Conservation (phyloP, 768 basidiomycete genomes). For the Mycena maculata region DNA sequence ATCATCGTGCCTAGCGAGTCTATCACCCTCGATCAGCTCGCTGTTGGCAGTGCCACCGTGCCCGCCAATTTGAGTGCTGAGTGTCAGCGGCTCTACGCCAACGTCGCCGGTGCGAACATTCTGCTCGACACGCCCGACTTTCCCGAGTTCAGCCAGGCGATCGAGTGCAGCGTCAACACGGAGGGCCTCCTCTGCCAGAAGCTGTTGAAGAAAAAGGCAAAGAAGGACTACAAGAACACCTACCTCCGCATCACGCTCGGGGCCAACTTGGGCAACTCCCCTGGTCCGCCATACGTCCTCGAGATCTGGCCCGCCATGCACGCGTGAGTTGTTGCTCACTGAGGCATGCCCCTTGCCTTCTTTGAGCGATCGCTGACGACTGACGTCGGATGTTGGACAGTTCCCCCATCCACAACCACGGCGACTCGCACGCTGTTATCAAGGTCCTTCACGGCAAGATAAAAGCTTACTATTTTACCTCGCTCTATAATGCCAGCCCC, state of each 20-base stretch:
- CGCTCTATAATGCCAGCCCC: not conserved
- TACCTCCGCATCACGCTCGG: slow-evolving; percentile 41
- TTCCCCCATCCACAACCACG: slow-evolving; percentile 41
- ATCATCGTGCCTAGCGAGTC: too few species aligned
- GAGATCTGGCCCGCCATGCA: slow-evolving; percentile 41
- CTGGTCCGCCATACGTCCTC: slow-evolving; percentile 38
- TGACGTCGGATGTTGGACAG: too few species aligned
- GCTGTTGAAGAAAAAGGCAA: slow-evolving; percentile 33
- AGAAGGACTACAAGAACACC: slow-evolving; percentile 31
- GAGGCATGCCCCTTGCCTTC: too few species aligned
- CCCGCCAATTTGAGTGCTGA: slow-evolving; percentile 35
- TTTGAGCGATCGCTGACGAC: too few species aligned
- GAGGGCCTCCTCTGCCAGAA: slow-evolving; percentile 30
- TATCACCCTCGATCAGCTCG: too few species aligned
- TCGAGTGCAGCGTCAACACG: slow-evolving; percentile 38
- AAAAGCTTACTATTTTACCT: not conserved
- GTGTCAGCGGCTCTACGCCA: slow-evolving; percentile 39
- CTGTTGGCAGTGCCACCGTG: slow-evolving; percentile 27
- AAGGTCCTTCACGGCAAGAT: slow-evolving; percentile 40
- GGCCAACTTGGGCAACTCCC: slow-evolving; percentile 38
- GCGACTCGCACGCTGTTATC: slow-evolving; percentile 38
- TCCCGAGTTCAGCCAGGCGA: slow-evolving; percentile 39
- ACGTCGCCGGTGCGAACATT: slow-evolving; percentile 36
- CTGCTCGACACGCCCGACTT: slow-evolving; percentile 35
- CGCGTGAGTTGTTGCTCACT: too few species aligned